Conservation (phyloP, 345 rosid genomes). For the Stellera chamaejasme region DNA sequence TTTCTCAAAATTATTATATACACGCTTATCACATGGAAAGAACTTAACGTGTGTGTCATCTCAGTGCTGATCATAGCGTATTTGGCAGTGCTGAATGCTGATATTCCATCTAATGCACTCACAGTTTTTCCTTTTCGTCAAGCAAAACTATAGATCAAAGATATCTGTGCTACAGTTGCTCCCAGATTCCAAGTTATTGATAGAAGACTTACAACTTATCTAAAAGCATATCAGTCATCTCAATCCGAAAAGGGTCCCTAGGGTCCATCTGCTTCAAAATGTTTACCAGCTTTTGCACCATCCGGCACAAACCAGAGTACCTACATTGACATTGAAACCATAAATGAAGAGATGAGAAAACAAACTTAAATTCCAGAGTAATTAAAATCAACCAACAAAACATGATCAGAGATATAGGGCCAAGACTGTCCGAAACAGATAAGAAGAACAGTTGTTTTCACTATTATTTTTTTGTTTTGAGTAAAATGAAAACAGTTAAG, state of each 20-base stretch:
- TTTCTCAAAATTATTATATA: too few relatives aligned
- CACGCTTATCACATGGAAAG: too few relatives aligned
- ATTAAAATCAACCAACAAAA: neutral
- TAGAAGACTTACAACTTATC: constrained; percentile 70
- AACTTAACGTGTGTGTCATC: too few relatives aligned
- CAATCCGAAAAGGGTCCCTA: constrained; percentile 66
- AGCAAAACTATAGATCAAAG: too few relatives aligned
- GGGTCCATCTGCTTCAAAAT: constrained; percentile 82
- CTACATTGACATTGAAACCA: constrained; percentile 20
- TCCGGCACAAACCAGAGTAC: constrained; percentile 67
- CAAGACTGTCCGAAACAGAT: neutral
- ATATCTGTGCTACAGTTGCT: too few relatives aligned
- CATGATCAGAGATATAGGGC: neutral
- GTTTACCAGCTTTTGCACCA: constrained; percentile 78
- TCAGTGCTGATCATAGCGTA: too few relatives aligned
- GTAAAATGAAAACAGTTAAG: neutral
- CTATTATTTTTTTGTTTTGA: too few relatives aligned
- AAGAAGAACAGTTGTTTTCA: too few relatives aligned
- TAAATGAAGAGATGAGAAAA: neutral
- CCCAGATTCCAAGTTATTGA: too few relatives aligned
- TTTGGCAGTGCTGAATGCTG: too few relatives aligned
- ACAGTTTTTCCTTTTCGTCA: too few relatives aligned
- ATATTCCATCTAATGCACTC: too few relatives aligned
- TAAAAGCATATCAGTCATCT: constrained; percentile 76
- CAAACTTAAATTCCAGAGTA: neutral